Conservation (phyloP, 2,329 filamentous ascomycete species). For the Fusarium redolens region DNA sequence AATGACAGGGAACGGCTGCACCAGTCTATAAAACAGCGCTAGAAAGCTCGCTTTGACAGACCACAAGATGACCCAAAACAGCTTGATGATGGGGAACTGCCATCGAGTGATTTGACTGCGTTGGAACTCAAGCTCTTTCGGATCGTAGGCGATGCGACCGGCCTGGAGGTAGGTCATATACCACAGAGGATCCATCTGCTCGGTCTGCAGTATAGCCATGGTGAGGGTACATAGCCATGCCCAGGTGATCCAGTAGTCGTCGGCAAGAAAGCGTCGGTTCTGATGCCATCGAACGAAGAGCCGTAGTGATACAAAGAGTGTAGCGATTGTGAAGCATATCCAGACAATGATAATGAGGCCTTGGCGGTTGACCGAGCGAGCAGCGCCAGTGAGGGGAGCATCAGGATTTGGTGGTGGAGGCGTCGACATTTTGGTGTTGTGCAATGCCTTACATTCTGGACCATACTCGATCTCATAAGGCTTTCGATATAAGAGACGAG, state of each 20-base stretch:
- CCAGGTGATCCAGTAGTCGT: constrained; percentile 30
- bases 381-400: constrained; percentile 20
- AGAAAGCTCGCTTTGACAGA: constrained; percentile 30
- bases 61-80: constrained; percentile 30
- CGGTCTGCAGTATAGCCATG: constrained; percentile 25
- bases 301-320: background rate
- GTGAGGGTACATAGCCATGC: constrained; percentile 19
- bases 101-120: constrained; percentile 3
- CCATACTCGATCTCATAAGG: background rate
- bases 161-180: constrained; percentile 16
- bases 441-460: background rate
- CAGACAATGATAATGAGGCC: constrained; percentile 8
- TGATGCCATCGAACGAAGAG: constrained; percentile 21
- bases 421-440: constrained; percentile 4
- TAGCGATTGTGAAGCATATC: constrained; percentile 19
- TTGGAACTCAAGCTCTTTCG: background rate
- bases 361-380: background rate
- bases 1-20: constrained; percentile 11
- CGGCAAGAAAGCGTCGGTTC: constrained; percentile 12
- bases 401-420: constrained; percentile 1
- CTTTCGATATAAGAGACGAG: background rate
- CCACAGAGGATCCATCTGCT: constrained; percentile 27
- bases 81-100: constrained; percentile 28
- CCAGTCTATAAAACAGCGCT: constrained; percentile 13
- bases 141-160: constrained; percentile 3